Evolutionary conservation across 2,329 filamentous ascomycete species (phyloP), one percentile per base, ranked within the genome.

Genomic region (Trichoderma sp.): DNA sequence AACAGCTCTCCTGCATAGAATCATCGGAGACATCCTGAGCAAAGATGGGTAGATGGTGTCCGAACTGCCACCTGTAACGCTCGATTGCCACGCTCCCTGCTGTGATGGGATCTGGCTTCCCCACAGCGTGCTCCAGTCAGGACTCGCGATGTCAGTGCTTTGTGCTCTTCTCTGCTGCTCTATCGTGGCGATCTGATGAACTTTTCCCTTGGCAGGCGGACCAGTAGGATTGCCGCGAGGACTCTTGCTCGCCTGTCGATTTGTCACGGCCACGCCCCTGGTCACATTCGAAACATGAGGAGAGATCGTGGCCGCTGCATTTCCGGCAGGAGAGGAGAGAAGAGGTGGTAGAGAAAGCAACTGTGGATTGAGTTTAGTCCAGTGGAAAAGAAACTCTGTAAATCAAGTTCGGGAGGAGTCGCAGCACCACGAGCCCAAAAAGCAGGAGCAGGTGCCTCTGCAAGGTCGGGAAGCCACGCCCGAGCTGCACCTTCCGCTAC

Each of bases 271-370:
- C 6, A 13, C 3, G 49, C 63, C 63, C 63, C 63, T 21, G 26
- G 63, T 59, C 63, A 30, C 21, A 28, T 66, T 14, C 39, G 63
- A 66, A 66, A 66, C 63, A 49, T n/a, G 37, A 58, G 37, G 24
- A 43, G 24, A 43, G 52, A 21, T 37, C 21, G 52, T 58, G 26
- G 52, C 52, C 7, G 52, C 32, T 28, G 54, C 49, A 18, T 34
- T 39, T n/a, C 30, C 34, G 52, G 34, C 32, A 32, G 32, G 32
- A 32, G 32, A 32, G 32, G 10, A 32, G 24, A 46, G 26, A 55
- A 65, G 39, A 21, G 51, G 28, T 4, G 51, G 39, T 18, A 65
- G 61, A 18, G 26, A 21, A 55, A 34, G 61, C 51, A 8, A 28
- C n/a, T 49, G 51, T 56, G n/a, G 18, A 21, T 18, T 56, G 18